A percentile compares a stretch with the other conserved stretches of the same genome.
Evolutionary conservation across 1,139 yeast species (phyloP).

Genomic region (Zygoascus sp.): DNA sequence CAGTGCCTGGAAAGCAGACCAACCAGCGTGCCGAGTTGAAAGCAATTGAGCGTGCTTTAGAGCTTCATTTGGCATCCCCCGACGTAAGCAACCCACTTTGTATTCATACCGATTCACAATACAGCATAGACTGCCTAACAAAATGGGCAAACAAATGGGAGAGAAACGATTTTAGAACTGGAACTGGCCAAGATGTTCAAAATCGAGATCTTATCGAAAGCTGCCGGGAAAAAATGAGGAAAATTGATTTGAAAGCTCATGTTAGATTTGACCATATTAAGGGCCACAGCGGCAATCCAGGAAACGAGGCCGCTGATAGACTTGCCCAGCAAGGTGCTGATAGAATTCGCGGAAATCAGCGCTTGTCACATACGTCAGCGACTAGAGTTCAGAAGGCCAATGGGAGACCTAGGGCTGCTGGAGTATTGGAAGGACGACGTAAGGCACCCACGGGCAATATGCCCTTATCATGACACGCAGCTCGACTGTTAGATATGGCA

Average conservation of each 20-base stretch:
- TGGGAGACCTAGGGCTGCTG: no score
- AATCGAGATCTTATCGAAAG: conserved; percentile 48
- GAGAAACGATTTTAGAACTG: conserved; percentile 48
- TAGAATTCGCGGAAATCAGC: no score
- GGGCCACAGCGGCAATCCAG: conserved; percentile 66
- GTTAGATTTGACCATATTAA: conserved; percentile 55
- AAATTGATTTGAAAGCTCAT: conserved; percentile 25
- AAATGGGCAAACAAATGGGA: conserved; percentile 54
- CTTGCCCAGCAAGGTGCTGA: conserved; percentile 44
- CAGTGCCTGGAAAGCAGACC: conserved; percentile 54
- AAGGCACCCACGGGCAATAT: no score
- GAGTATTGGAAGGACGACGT: no score
- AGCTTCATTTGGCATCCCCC: conserved; percentile 36
- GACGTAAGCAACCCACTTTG: conserved; percentile 2
- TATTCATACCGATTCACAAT: conserved; percentile 56
- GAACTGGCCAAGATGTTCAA: conserved; percentile 44
- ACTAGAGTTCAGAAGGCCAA: no score
- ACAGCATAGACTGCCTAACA: conserved; percentile 46
- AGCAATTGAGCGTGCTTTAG: conserved; percentile 42
- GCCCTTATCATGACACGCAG: no score
- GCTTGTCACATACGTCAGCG: no score
- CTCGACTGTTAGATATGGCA: no score
- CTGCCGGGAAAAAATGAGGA: conserved; percentile 20
- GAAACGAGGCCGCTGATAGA: conserved; percentile 74
- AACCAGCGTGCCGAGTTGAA: conserved; percentile 77